Percentiles rank a stretch among this genome's conserved stretches.
These are phyloP conservation scores for Larix kaempferi DNA, from an alignment of 75 land plant species.

Conservation along the genomic window DNA sequence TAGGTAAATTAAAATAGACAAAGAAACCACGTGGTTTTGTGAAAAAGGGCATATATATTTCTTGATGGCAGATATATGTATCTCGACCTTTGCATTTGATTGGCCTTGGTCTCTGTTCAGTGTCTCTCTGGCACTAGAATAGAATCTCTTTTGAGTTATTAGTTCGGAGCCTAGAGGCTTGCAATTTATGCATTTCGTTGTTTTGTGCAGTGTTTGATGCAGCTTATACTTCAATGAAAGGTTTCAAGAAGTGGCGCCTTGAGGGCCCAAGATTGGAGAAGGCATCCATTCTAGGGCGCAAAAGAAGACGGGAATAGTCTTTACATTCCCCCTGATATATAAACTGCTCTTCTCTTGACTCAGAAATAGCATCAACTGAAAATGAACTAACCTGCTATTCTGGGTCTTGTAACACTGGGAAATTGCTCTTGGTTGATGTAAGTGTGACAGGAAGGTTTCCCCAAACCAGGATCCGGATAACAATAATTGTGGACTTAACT, in stretches of 20 bases:
- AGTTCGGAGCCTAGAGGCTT: too few species aligned
- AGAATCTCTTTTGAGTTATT: too few species aligned
- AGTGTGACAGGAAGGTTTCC: neutral
- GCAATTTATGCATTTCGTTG: neutral
- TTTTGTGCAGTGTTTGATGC: slow-evolving; percentile 70
- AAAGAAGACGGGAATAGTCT: slow-evolving; percentile 33
- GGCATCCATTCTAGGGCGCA: slow-evolving; percentile 70
- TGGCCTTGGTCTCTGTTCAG: neutral
- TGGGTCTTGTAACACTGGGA: neutral
- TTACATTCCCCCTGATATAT: slow-evolving; percentile 4
- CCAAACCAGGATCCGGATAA: neutral
- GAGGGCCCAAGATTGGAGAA: slow-evolving; percentile 67
- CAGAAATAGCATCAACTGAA: neutral
- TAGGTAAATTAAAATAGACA: neutral
- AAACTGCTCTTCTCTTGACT: neutral
- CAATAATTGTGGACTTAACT: neutral
- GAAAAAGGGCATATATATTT: neutral
- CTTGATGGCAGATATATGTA: slow-evolving; percentile 2
- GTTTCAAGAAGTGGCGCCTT: slow-evolving; percentile 71
- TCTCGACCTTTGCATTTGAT: neutral
- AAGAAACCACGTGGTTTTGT: neutral
- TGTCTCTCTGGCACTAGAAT: too few species aligned
- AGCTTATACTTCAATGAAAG: slow-evolving; percentile 57
- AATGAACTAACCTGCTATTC: neutral
- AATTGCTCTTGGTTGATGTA: neutral